These are phyloP conservation scores for Suillus spraguei DNA, from an alignment of 768 basidiomycete genomes.

Conservation along the genomic window DNA sequence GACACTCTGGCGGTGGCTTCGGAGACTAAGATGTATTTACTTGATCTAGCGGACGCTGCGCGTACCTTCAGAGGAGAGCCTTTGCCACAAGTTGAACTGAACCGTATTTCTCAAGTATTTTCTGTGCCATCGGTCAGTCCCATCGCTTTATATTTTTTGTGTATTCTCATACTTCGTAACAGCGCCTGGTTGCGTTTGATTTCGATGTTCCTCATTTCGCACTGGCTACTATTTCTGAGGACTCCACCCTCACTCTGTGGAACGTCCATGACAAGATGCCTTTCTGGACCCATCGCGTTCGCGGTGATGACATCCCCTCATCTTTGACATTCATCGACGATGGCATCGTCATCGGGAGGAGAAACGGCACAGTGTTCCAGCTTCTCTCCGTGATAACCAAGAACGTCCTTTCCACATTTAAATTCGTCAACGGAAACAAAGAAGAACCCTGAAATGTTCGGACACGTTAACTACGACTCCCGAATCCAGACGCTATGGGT, in stretches of 20 bases:
- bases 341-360: constrained; percentile 83
- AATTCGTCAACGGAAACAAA: constrained; percentile 66
- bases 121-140: constrained; percentile 66
- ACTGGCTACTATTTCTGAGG: constrained; percentile 79
- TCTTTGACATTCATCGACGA: constrained; percentile 85
- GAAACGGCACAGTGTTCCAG: constrained; percentile 84
- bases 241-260: constrained; percentile 83
- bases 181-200: constrained; percentile 85
- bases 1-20: constrained; percentile 85
- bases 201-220: constrained; percentile 80
- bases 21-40: constrained; percentile 70
- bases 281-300: constrained; percentile 75
- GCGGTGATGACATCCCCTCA: constrained; percentile 80
- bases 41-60: constrained; percentile 69
- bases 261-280: constrained; percentile 76
- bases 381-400: constrained; percentile 76
- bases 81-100: constrained; percentile 67
- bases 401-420: constrained; percentile 74
- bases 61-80: constrained; percentile 65
- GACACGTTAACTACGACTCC: constrained; percentile 83
- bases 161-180: constrained; percentile 12
- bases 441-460: constrained; percentile 89
- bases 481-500: constrained; percentile 88
- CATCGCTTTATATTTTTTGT: background rate
- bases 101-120: constrained; percentile 69